Base-by-base conservation (phyloP, 495 filamentous ascomycete species). In the Penicillium desertorum region DNA sequence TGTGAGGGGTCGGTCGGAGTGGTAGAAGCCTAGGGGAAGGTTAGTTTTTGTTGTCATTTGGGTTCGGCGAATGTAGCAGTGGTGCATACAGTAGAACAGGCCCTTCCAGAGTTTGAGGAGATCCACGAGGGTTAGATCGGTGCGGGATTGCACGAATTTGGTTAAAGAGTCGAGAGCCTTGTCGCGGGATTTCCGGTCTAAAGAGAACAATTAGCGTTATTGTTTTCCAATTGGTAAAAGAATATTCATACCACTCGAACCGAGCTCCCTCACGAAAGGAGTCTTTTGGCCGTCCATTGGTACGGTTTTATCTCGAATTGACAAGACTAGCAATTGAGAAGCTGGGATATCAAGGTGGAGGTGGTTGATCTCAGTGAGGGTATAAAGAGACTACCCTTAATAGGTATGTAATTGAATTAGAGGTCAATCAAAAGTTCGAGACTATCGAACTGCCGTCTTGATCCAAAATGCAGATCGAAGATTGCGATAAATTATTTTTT, bases 41-140 rank as follows among this genome's bases (percentile, higher is more conserved):
- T 48, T 49, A 37, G 42, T 17, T 19, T 19, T 43, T 20, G 10
- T 19, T 32, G 19, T 2, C 11, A 11, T 39, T 25, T 25, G 16
- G 17, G 14, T 47, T 27, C 23, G 3, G n/a, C 11, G 16, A 19
- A 12, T 20, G 20, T 34, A 14, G 45, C 46, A 39, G 29, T 36
- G 9, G 11, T 10, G 12, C 71, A 9, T 74, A 87, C 91, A 94
- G 82, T 88, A 98, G 77, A 95, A 98, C 23, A 98, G 84, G 36
- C 93, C 94, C 73, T 96, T 96, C 91, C 92, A 96, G 58, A 98
- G 81, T 75, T 97, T 96, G 53, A 95, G 79, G 32, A 90, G 77
- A 48, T 98, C 93, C 61, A 95, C 71, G 19, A 85, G 78, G 14
- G 83, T 77, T 54, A 98, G 84, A 36, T 81, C 73, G 25, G 82